Base-by-base conservation (phyloP, 768 basidiomycete species). In the Strobilomyces dryophilus region DNA sequence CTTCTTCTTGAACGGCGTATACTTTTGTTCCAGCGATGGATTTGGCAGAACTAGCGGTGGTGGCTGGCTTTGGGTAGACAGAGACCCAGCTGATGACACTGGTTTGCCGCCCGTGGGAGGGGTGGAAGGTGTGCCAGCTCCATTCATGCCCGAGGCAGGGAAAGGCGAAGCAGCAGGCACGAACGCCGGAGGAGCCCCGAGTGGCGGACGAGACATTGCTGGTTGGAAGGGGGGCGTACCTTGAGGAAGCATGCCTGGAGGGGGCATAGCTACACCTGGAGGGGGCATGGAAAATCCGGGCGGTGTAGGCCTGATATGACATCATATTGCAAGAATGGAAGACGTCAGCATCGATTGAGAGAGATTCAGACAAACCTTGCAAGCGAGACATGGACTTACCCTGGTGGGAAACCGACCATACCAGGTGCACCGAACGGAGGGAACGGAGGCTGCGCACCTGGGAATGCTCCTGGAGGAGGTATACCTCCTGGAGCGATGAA, bases 1-100 rank as follows among this genome's bases (percentile, higher is more conserved):
- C 14, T 76, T 73, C 67, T 90, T 89, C 76, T 91, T 92, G 63
- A 89, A 82, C 2, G 81, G 76, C 12, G 85, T 80, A 61, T 88
- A 85, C 14, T 77, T 82, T 72, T 91, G 87, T 18, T 76, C 73
- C 36, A 82, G 68, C 5, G 75, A 70, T 9, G 79, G 75, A 61
- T 83, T 77, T 1, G 87, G 88, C 36, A 89, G 69, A 18, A 60
- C 69, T 26, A 78, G 67, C 32, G 47, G 64, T 45, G 59, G 66
- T 7, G 52, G 64, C 47, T 48, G 70, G 56, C 39, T 59, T 47
- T 58, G 69, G 56, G 31, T 27, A 31, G 66, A 59, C 14, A 60
- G 48, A 45, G 67, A 59, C 15, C 66, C 63, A 14, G 53, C 55
- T 41, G 68, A 60, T 20, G 59, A 61, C 9, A 31, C 18, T 1